phyloP scores from a whole-genome alignment of 371 early-diverging fungal genomes.

The Apophysomyces ossiformis region DNA sequence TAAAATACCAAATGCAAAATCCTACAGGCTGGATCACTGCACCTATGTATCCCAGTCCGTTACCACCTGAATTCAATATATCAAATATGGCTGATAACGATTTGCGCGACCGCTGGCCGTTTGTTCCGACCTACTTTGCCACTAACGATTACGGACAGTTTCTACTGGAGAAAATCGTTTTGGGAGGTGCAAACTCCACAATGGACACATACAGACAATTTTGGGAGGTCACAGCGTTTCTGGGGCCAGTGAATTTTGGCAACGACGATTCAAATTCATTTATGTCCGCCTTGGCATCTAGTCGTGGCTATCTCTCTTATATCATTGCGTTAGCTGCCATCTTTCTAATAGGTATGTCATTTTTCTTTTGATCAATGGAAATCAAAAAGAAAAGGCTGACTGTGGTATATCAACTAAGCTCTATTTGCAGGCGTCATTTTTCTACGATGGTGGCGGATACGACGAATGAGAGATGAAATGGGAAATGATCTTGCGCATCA shows the following conservation, averaged over 20 bases:
- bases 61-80: slow-evolving; percentile 35
- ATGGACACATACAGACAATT: not conserved
- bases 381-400: not conserved
- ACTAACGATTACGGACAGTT: slow-evolving; percentile 24
- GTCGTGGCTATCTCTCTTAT: slow-evolving; percentile 44
- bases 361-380: not conserved
- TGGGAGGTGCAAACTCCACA: not conserved
- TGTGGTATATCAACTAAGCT: slow-evolving; percentile 1
- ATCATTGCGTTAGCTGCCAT: slow-evolving; percentile 43
- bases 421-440: slow-evolving; percentile 38
- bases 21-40: slow-evolving; percentile 2
- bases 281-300: slow-evolving; percentile 13
- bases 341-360: slow-evolving; percentile 43
- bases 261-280: slow-evolving; percentile 13
- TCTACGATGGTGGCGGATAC: slow-evolving; percentile 48
- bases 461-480: slow-evolving; percentile 31
- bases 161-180: not conserved
- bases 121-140: slow-evolving; percentile 38
- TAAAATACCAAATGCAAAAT: slow-evolving; percentile 18
- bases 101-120: slow-evolving; percentile 20
- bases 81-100: slow-evolving; percentile 41
- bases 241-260: not conserved
- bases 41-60: slow-evolving; percentile 11
- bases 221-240: not conserved
- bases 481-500: slow-evolving; percentile 16